These are phyloP conservation scores for Magnusiomyces tetraspermus DNA, from an alignment of 1,139 yeast species.

Conservation along the genomic window DNA sequence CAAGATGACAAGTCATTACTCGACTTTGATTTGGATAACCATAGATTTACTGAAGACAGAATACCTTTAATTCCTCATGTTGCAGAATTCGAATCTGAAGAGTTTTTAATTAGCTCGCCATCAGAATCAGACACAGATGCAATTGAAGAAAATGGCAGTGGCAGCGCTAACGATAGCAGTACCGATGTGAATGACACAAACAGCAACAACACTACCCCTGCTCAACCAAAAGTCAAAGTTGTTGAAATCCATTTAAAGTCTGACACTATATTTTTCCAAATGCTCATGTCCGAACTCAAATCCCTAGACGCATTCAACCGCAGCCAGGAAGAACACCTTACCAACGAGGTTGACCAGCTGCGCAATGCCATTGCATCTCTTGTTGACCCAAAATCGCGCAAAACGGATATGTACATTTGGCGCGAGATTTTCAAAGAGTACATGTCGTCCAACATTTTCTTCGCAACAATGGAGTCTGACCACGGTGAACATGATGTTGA, in stretches of 20 bases:
- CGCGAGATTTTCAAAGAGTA: constrained; percentile 56
- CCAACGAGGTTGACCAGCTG: constrained; percentile 38
- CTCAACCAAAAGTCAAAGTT: neutral
- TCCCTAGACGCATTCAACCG: constrained; percentile 40
- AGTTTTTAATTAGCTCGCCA: no score
- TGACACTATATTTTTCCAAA: constrained; percentile 46
- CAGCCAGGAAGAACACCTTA: constrained; percentile 40
- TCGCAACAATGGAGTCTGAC: constrained; percentile 44
- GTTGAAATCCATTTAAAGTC: constrained; percentile 32
- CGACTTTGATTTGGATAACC: neutral
- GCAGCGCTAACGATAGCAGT: no score
- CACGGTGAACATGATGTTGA: constrained; percentile 38
- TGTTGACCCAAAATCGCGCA: constrained; percentile 35
- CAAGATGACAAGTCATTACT: neutral
- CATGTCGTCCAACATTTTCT: constrained; percentile 57
- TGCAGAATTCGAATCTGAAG: no score
- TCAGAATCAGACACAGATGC: no score
- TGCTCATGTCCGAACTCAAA: constrained; percentile 49
- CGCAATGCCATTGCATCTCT: constrained; percentile 36
- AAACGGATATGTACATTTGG: constrained; percentile 60
- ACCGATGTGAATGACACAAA: no score
- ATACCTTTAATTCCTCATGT: neutral
- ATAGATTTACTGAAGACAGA: neutral
- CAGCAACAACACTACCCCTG: no score
- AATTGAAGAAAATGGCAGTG: no score